A percentile compares a stretch with the other conserved stretches of the same genome.
Evolutionary conservation across 345 rosid species (phyloP).

Genomic region (Murraya paniculata): DNA sequence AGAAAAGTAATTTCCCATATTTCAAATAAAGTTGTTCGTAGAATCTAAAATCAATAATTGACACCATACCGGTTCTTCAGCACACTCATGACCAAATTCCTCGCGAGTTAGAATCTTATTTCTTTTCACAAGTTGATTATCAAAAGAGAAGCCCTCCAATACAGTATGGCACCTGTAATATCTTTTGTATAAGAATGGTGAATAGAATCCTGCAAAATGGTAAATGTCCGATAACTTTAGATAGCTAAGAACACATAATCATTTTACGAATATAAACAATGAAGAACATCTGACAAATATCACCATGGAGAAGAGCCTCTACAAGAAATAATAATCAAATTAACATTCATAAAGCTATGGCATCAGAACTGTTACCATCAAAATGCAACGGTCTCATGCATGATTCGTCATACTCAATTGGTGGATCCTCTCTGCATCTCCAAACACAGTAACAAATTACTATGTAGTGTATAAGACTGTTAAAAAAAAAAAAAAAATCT

Average conservation of each 20-base stretch:
- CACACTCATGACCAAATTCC: constrained; percentile 55
- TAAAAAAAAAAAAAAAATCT: background rate
- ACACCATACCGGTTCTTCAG: constrained; percentile 73
- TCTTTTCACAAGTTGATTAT: constrained; percentile 70
- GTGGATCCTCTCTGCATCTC: constrained; percentile 55
- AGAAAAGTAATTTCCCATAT: background rate
- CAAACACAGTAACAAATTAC: constrained; percentile 9
- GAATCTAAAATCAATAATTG: background rate
- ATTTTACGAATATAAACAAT: background rate
- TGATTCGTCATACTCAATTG: constrained; percentile 35
- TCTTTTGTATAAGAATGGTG: constrained; percentile 79
- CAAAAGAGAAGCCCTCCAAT: constrained; percentile 62
- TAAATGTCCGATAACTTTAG: constrained; percentile 3
- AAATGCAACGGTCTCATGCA: constrained; percentile 45
- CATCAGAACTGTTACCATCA: constrained; percentile 47
- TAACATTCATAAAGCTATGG: background rate
- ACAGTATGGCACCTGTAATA: constrained; percentile 77
- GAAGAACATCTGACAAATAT: background rate
- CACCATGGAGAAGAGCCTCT: background rate
- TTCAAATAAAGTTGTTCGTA: background rate
- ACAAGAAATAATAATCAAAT: constrained; percentile 1
- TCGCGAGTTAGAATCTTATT: constrained; percentile 48
- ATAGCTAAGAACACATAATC: background rate
- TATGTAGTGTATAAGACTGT: background rate
- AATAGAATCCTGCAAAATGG: constrained; percentile 67